Evolutionary conservation across 768 basidiomycete species (phyloP).

Genomic region (Russula vinacea): DNA sequence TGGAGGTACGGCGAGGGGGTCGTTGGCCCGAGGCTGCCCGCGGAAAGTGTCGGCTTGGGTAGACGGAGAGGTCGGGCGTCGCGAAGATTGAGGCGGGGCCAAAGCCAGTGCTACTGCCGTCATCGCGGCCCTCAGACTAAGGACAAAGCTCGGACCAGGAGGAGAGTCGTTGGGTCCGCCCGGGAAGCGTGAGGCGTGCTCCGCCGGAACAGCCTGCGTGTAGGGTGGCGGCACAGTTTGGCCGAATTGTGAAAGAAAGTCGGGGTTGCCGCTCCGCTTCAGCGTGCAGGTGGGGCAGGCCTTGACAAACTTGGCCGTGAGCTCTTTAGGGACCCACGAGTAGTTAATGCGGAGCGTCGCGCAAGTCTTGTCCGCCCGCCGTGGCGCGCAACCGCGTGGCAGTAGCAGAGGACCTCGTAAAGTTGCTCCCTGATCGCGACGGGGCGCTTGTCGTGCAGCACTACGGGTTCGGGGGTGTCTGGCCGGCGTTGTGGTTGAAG

Average conservation of each 20-base stretch:
- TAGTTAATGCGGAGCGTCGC: constrained; percentile 63
- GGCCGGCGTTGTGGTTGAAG: constrained; percentile 5
- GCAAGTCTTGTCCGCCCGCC: constrained; percentile 81
- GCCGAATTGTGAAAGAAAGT: constrained; percentile 22
- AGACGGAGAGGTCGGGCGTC: constrained; percentile 23
- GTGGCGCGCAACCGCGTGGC: constrained; percentile 62
- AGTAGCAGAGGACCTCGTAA: constrained; percentile 72
- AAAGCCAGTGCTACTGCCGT: background rate
- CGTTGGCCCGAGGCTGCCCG: constrained; percentile 21
- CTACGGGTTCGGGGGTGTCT: constrained; percentile 38
- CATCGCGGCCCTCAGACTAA: constrained; percentile 1
- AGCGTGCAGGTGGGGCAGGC: constrained; percentile 71
- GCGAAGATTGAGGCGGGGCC: constrained; percentile 10
- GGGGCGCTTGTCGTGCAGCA: constrained; percentile 68
- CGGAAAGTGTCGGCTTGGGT: constrained; percentile 23
- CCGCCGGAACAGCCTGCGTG: background rate
- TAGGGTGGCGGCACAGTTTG: background rate
- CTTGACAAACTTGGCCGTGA: constrained; percentile 74
- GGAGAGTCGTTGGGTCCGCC: constrained; percentile 23
- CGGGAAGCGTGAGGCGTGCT: background rate
- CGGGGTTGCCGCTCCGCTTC: constrained; percentile 41
- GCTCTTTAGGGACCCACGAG: constrained; percentile 82
- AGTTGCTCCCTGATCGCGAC: constrained; percentile 77
- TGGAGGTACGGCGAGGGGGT: constrained; percentile 23
- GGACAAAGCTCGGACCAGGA: constrained; percentile 11